Evolutionary conservation across 108 stramenopile genomes (phyloP).

Genomic region (Skeletonema costatum): DNA sequence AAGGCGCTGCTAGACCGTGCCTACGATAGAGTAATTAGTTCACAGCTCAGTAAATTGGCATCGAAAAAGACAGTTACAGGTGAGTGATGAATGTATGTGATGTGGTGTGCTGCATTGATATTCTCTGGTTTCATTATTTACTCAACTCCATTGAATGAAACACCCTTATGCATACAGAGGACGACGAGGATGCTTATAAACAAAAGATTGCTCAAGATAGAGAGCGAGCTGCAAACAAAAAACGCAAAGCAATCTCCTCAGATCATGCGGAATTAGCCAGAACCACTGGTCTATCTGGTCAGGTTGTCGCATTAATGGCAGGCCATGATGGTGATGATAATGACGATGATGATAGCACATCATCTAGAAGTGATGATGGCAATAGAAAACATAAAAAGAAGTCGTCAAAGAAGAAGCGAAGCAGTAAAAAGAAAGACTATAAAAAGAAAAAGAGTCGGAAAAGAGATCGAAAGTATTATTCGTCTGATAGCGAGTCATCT

Average conservation of each 20-base stretch:
- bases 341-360: constrained; percentile 10
- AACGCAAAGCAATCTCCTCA: constrained; percentile 45
- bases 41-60: constrained; percentile 44
- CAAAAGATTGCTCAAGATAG: constrained; percentile 32
- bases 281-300: constrained; percentile 53
- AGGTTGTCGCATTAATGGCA: constrained; percentile 59
- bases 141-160: not conserved
- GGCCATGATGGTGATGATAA: constrained; percentile 23
- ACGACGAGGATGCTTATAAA: constrained; percentile 43
- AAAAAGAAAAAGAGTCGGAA: constrained; percentile 31
- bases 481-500: not conserved
- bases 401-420: constrained; percentile 24
- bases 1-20: constrained; percentile 50
- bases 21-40: constrained; percentile 43
- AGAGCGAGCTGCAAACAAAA: constrained; percentile 40
- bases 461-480: constrained; percentile 10
- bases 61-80: constrained; percentile 43
- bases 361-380: not conserved
- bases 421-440: constrained; percentile 26
- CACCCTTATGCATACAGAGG: no score
- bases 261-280: constrained; percentile 51
- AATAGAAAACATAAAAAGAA: constrained; percentile 25
- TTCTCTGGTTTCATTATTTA: not conserved
- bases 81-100: constrained; percentile 2
- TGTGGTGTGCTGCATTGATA: not conserved